These are phyloP conservation scores for Dissophora ornata DNA, from an alignment of 192 early-diverging fungal species.

Conservation along the genomic window DNA sequence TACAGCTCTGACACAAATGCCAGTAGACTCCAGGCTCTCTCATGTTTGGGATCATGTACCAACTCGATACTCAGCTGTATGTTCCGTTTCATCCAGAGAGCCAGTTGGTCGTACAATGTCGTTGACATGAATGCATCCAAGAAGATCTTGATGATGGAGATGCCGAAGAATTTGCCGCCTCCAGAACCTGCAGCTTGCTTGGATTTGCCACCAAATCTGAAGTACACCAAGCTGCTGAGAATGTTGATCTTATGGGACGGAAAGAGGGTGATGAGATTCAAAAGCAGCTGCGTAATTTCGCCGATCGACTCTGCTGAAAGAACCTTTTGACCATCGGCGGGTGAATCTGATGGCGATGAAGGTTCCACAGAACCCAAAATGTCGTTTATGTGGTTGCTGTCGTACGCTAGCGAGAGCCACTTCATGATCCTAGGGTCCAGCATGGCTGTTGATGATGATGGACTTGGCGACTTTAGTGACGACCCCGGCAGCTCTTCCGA, in stretches of 20 bases:
- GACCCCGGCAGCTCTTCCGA: conserved; percentile 7
- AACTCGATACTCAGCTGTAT: conserved; percentile 22
- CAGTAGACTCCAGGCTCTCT: conserved; percentile 68
- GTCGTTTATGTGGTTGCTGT: conserved; percentile 51
- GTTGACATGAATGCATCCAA: conserved; percentile 42
- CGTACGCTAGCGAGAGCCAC: conserved; percentile 55
- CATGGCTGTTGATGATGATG: neutral
- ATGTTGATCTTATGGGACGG: conserved; percentile 64
- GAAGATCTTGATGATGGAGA: conserved; percentile 33
- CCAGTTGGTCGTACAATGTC: conserved; percentile 13
- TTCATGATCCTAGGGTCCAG: conserved; percentile 52
- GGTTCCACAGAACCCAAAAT: conserved; percentile 44
- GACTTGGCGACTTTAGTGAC: neutral
- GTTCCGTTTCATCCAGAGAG: conserved; percentile 21
- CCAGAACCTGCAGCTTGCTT: conserved; percentile 15
- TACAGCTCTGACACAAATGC: conserved; percentile 80
- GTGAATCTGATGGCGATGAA: neutral
- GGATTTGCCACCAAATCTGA: conserved; percentile 32
- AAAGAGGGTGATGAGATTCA: conserved; percentile 68
- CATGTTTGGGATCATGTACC: conserved; percentile 48
- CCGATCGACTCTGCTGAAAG: conserved; percentile 26
- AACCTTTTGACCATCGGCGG: neutral
- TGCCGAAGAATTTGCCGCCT: conserved; percentile 36
- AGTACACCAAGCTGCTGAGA: conserved; percentile 61
- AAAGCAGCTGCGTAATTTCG: conserved; percentile 60